Evolutionary conservation across 2,329 filamentous ascomycete genomes (phyloP).

Genomic region (Diaporthe citriasiana): DNA sequence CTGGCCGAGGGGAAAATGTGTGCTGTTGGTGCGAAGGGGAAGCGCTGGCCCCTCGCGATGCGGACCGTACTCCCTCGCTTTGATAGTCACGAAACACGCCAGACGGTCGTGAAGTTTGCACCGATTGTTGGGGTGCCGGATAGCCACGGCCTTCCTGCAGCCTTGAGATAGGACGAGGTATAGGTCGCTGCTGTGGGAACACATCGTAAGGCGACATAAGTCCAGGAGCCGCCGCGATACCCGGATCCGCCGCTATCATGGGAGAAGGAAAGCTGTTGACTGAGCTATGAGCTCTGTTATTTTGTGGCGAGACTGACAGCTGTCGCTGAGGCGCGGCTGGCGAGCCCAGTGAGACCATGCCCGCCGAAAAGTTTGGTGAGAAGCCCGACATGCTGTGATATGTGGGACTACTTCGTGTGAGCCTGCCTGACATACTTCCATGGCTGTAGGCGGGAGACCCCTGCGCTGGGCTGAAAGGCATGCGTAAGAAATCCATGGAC

Average conservation of each 20-base stretch:
- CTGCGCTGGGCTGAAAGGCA: neutral
- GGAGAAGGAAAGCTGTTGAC: neutral
- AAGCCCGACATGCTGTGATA: neutral
- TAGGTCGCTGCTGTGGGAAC: neutral
- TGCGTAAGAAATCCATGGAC: conserved; percentile 3
- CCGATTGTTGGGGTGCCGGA: neutral
- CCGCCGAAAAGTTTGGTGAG: neutral
- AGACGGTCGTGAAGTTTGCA: neutral
- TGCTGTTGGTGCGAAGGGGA: neutral
- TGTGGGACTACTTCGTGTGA: neutral
- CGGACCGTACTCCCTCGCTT: neutral
- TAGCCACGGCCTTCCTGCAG: neutral
- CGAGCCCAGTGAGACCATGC: neutral
- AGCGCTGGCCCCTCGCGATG: neutral
- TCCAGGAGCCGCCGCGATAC: neutral
- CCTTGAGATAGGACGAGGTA: neutral
- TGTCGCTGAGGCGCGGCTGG: neutral
- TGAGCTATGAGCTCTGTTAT: neutral
- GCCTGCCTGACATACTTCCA: neutral
- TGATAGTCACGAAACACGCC: neutral
- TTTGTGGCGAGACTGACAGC: neutral
- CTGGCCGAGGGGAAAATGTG: neutral
- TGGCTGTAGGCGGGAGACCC: neutral
- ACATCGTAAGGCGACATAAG: neutral
- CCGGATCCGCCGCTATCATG: neutral